Evolutionary conservation across 768 basidiomycete genomes (phyloP).

Genomic region (Trametes cingulata): DNA sequence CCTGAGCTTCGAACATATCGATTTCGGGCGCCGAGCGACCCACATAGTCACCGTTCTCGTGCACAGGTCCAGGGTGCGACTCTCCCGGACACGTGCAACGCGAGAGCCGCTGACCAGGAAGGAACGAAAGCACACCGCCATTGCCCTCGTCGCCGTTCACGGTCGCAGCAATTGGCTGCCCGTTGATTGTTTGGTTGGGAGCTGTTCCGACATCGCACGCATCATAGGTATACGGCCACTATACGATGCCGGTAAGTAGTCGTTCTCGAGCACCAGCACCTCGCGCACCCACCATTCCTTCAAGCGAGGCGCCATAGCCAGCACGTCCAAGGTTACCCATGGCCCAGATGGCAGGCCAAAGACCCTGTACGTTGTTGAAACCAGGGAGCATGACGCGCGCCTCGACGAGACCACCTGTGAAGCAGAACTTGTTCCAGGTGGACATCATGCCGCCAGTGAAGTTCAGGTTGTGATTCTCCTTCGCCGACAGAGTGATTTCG

Average conservation of each 20-base stretch:
- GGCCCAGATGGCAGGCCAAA: slow-evolving; percentile 60
- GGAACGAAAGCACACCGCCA: slow-evolving; percentile 55
- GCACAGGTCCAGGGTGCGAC: slow-evolving; percentile 53
- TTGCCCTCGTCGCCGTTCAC: slow-evolving; percentile 52
- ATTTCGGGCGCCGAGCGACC: slow-evolving; percentile 74
- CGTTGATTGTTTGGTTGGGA: slow-evolving; percentile 75
- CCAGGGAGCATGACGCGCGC: slow-evolving; percentile 65
- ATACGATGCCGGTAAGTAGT: neutral
- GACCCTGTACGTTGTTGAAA: slow-evolving; percentile 57
- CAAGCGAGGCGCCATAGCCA: slow-evolving; percentile 66
- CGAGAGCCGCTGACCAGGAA: slow-evolving; percentile 34
- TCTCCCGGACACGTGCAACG: slow-evolving; percentile 51
- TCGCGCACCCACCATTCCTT: slow-evolving; percentile 45
- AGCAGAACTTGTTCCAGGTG: slow-evolving; percentile 84
- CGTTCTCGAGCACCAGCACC: neutral
- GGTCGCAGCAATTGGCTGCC: slow-evolving; percentile 59
- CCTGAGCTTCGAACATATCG: slow-evolving; percentile 64
- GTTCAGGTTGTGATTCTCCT: slow-evolving; percentile 43
- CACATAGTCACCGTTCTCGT: slow-evolving; percentile 55
- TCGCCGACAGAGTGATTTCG: slow-evolving; percentile 57
- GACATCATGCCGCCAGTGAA: slow-evolving; percentile 50
- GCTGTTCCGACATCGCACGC: slow-evolving; percentile 84
- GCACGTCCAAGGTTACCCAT: slow-evolving; percentile 66
- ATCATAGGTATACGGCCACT: slow-evolving; percentile 72
- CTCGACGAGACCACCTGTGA: slow-evolving; percentile 81